Evolutionary conservation across 371 early-diverging fungal species (phyloP).

Genomic region (Syncephalastrum contaminatum): DNA sequence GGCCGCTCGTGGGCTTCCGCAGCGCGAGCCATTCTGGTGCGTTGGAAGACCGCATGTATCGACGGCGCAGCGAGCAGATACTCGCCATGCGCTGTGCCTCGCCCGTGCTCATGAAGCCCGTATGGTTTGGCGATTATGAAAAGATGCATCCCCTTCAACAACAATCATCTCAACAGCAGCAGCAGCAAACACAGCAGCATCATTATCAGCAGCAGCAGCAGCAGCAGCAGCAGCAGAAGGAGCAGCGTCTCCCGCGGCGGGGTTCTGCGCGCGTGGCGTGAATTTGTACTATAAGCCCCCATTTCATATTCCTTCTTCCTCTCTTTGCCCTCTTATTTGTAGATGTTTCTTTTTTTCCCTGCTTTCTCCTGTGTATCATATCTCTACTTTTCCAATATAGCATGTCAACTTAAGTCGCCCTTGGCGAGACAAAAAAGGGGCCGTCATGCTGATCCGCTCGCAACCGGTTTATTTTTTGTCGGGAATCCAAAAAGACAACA

Average conservation of each 20-base stretch:
- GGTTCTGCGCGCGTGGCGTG: background rate
- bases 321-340: constrained; percentile 3
- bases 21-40: constrained; percentile 9
- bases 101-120: constrained; percentile 1
- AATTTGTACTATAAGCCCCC: constrained; percentile 2
- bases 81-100: constrained; percentile 1
- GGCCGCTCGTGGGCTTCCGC: background rate
- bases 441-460: too few species aligned
- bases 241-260: too few species aligned
- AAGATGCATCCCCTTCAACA: constrained; percentile 1
- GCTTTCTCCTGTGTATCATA: constrained; percentile 6
- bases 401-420: too few species aligned
- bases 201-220: too few species aligned
- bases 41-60: constrained; percentile 1
- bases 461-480: too few species aligned
- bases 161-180: background rate
- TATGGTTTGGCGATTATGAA: constrained; percentile 1
- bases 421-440: too few species aligned
- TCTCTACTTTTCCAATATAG: too few species aligned
- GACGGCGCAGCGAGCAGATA: constrained; percentile 6
- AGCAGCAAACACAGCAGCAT: too few species aligned
- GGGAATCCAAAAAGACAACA: too few species aligned
- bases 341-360: constrained; percentile 3
- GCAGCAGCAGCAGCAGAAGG: too few species aligned
- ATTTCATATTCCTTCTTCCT: constrained; percentile 1